Evolutionary conservation across 371 early-diverging fungal genomes (phyloP), one percentile per base, ranked within the genome.

Genomic region (Sporodiniella umbellata): DNA sequence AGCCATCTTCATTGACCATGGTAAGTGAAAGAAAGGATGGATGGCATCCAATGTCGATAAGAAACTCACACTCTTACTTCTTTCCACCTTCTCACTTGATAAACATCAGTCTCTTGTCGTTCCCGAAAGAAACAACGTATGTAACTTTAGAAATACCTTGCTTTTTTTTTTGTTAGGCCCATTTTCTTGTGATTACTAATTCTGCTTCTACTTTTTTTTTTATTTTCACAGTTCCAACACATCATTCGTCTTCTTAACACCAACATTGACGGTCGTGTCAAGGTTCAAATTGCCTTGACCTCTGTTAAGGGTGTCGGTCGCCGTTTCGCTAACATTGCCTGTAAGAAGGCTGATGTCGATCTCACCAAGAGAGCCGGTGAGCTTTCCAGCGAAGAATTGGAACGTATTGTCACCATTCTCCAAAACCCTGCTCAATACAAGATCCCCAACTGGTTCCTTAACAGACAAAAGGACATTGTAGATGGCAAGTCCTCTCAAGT

Each of bases 161-260:
- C 10, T 28, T 28, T 28, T 28, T 28, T 82, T 95, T 98, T 64
- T 72, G 98, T 69, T 96, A 94, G 53, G 73, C 84, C 72, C 96
- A 98, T 79, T 90, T 89, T 84, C 98, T 98, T 84, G 88, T 96
- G 48, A 96, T 28, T 7, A 28, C 30, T 28, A 28, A 28, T 28
- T 28, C 10, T 7, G 10, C 10, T 4, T 7, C 4, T 28, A 28
- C 4, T 28, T 28, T 98, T 79, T 87, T 92, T 59, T 87, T 98
- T 68, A 94, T n/a, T n/a, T n/a, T n/a, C n/a, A n/a, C n/a, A 93
- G 80, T 79, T 98, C 68, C 92, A 96, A 81, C 93, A 94, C 86
- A 99, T 99, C 81, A 83, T 98, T 68, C 99, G 99, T 96, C 87
- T 99, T 60, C 93, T 95, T 72, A 99, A 99, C 90, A 99, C 99